Percentiles rank a stretch among this genome's conserved stretches.
Evolutionary conservation across 805 yeast genomes (phyloP).

Genomic region (Danielia oregonensis): DNA sequence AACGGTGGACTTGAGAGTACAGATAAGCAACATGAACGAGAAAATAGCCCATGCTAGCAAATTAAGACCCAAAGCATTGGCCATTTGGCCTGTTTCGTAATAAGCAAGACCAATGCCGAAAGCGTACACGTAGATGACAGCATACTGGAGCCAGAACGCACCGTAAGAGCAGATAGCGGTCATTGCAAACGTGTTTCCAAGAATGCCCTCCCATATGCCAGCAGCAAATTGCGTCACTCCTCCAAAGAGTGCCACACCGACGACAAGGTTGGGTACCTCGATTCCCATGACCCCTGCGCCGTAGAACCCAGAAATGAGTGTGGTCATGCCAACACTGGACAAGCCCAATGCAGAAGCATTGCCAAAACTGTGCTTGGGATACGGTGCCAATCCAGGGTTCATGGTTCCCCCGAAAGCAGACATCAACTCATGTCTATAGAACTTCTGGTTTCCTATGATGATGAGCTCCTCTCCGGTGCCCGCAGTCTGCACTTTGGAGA

Average conservation of each 20-base stretch:
- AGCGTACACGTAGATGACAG: slow-evolving; percentile 2
- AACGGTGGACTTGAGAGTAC: slow-evolving; percentile 62
- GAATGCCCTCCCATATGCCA: slow-evolving; percentile 62
- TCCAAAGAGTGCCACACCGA: slow-evolving; percentile 58
- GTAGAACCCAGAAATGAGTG: slow-evolving; percentile 54
- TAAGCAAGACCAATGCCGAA: slow-evolving; percentile 24
- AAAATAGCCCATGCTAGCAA: slow-evolving; percentile 62
- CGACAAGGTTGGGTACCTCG: slow-evolving; percentile 47
- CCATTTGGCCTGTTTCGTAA: slow-evolving; percentile 35
- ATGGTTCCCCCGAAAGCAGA: slow-evolving; percentile 77
- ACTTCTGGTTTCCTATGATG: slow-evolving; percentile 3
- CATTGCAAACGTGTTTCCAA: slow-evolving; percentile 67
- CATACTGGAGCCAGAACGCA: slow-evolving; percentile 5
- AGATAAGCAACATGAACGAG: slow-evolving; percentile 48
- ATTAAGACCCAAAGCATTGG: slow-evolving; percentile 55
- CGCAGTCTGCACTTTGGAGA: slow-evolving; percentile 8
- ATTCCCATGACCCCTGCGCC: slow-evolving; percentile 56
- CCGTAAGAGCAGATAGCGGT: slow-evolving; percentile 53
- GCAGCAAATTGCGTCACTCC: slow-evolving; percentile 58
- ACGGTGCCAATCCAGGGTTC: slow-evolving; percentile 51
- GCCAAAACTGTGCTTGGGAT: slow-evolving; percentile 41
- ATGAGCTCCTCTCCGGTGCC: slow-evolving; percentile 30
- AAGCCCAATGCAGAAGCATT: slow-evolving; percentile 68
- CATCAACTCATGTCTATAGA: slow-evolving; percentile 14
- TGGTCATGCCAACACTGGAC: slow-evolving; percentile 58